These are phyloP conservation scores for Rhytidhysteron rufulum DNA, from an alignment of 2,329 filamentous ascomycete species.

Conservation along the genomic window DNA sequence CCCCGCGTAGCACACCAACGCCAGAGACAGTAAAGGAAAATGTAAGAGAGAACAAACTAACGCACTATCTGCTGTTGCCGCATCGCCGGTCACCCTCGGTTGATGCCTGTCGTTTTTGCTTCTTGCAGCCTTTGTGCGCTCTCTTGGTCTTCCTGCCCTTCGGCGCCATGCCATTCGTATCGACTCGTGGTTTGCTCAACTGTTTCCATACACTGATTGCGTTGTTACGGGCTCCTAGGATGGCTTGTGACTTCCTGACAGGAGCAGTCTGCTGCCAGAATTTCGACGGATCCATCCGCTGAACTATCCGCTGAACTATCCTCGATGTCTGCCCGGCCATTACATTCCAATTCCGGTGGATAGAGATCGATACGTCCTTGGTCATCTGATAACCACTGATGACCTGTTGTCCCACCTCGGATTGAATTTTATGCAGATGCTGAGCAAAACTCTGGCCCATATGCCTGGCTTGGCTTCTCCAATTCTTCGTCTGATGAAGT, in stretches of 20 bases:
- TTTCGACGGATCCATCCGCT: neutral
- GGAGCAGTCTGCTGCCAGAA: slow-evolving; percentile 6
- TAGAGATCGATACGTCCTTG: slow-evolving; percentile 7
- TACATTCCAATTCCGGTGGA: slow-evolving; percentile 4
- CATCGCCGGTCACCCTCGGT: too few relatives aligned
- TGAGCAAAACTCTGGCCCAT: slow-evolving; percentile 8
- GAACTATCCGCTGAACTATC: neutral
- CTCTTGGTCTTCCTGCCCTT: slow-evolving; percentile 1
- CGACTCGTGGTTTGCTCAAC: neutral
- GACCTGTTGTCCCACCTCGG: slow-evolving; percentile 6
- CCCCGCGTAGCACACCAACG: too few relatives aligned
- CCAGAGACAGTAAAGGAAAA: too few relatives aligned
- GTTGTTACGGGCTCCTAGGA: slow-evolving; percentile 26
- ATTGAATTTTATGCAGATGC: slow-evolving; percentile 7
- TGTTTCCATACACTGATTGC: slow-evolving; percentile 21
- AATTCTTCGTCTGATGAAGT: slow-evolving; percentile 6
- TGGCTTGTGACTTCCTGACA: slow-evolving; percentile 15
- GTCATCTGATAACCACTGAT: slow-evolving; percentile 3
- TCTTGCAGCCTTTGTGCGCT: neutral
- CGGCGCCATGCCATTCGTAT: neutral
- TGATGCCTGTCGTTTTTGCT: slow-evolving; percentile 3
- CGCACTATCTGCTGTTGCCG: neutral
- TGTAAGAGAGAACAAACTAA: neutral
- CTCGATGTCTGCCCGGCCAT: neutral
- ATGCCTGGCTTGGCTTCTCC: slow-evolving; percentile 5